These are phyloP conservation scores for Spinacia oleracea DNA, from an alignment of 179 eudicot genomes.

Conservation along the genomic window DNA sequence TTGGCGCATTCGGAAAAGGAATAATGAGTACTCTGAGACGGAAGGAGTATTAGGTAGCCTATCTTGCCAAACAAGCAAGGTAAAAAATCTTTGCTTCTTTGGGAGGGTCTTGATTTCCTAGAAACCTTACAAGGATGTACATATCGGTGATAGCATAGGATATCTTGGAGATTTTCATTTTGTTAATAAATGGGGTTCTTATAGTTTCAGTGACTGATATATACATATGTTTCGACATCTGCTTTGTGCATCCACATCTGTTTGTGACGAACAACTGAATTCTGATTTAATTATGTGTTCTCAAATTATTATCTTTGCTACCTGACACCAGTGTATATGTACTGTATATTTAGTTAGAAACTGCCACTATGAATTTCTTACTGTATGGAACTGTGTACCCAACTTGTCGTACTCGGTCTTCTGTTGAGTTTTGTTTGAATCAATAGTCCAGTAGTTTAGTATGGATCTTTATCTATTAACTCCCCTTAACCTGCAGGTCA, in stretches of 20 bases:
- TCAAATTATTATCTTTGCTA: background rate
- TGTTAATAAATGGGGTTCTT: background rate
- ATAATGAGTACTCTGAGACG: no score
- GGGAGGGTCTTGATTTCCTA: background rate
- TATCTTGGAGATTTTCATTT: no score
- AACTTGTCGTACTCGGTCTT: slow-evolving; percentile 3
- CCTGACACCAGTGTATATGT: background rate
- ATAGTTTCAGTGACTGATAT: background rate
- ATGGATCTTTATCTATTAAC: background rate
- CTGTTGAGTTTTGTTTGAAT: background rate
- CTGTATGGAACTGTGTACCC: background rate
- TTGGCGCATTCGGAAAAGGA: no score
- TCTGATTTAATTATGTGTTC: background rate
- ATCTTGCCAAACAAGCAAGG: background rate
- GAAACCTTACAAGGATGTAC: background rate
- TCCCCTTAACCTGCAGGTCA: slow-evolving; percentile 45
- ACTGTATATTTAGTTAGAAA: background rate
- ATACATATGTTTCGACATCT: background rate
- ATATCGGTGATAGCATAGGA: background rate
- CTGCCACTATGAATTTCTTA: background rate
- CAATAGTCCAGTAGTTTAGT: background rate
- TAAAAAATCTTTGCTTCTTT: background rate
- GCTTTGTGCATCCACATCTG: background rate
- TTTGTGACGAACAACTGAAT: background rate
- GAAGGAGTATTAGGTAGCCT: background rate